phyloP scores from a whole-genome alignment of 768 basidiomycete genomes.

The Guyanaporus albipodus region DNA sequence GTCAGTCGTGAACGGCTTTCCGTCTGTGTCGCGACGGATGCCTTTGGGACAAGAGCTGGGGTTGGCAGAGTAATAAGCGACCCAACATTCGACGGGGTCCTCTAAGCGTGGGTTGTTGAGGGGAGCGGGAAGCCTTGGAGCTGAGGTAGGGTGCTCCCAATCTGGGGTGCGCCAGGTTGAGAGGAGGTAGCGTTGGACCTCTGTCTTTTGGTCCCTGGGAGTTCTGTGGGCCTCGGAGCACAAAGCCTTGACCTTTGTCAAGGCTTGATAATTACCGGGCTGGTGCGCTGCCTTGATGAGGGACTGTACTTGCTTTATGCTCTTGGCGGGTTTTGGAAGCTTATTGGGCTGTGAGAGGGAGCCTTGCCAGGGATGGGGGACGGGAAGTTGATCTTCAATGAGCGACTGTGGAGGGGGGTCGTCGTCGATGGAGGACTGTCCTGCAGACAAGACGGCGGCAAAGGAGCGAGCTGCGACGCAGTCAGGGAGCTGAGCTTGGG shows the following conservation, averaged over 20 bases:
- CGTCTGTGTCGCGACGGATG: constrained; percentile 38
- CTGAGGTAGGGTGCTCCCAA: constrained; percentile 24
- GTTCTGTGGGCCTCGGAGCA: constrained; percentile 45
- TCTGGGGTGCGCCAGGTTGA: constrained; percentile 44
- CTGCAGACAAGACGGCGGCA: constrained; percentile 30
- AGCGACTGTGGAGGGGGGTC: constrained; percentile 22
- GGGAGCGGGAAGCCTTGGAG: constrained; percentile 17
- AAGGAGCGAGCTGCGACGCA: constrained; percentile 35
- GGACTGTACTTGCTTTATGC: constrained; percentile 38
- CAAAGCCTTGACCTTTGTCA: constrained; percentile 41
- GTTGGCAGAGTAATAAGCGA: constrained; percentile 41
- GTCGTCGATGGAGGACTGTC: constrained; percentile 25
- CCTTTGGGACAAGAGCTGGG: constrained; percentile 46
- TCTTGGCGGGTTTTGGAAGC: constrained; percentile 30
- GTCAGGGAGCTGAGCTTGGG: constrained; percentile 33
- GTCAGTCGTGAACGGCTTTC: constrained; percentile 38
- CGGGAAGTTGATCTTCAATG: constrained; percentile 18
- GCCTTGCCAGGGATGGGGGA: constrained; percentile 25
- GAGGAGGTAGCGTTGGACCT: constrained; percentile 40
- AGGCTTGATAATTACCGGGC: constrained; percentile 38
- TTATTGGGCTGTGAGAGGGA: constrained; percentile 12
- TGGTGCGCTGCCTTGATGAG: constrained; percentile 43
- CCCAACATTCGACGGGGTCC: constrained; percentile 45
- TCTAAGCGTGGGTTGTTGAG: constrained; percentile 44
- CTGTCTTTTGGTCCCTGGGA: constrained; percentile 41